phyloP scores from a whole-genome alignment of 805 yeast genomes.

The Candida chilensis region DNA sequence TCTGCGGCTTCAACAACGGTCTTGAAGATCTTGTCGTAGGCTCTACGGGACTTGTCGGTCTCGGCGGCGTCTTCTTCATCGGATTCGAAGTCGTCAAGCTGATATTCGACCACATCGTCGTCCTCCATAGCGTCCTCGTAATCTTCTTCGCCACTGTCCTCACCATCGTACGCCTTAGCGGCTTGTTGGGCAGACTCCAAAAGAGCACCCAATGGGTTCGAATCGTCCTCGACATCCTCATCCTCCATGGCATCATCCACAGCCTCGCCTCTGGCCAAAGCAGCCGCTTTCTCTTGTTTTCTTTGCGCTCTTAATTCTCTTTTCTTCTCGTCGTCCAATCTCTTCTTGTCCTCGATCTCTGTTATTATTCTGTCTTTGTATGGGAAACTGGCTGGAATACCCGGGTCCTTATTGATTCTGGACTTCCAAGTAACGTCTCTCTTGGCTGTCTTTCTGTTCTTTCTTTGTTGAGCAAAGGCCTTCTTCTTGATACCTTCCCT shows the following conservation, averaged over 20 bases:
- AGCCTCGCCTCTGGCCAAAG: conserved; percentile 24
- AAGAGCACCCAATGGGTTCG: conserved; percentile 68
- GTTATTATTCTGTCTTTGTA: conserved; percentile 76
- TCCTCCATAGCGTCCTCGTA: conserved; percentile 23
- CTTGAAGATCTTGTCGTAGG: conserved; percentile 90
- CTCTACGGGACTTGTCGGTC: conserved; percentile 72
- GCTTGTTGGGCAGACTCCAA: conserved; percentile 87
- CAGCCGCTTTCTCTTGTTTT: conserved; percentile 35
- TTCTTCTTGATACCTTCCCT: conserved; percentile 95
- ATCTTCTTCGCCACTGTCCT: conserved; percentile 13
- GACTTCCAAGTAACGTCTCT: conserved; percentile 94
- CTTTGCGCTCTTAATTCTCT: conserved; percentile 38
- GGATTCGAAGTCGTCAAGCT: conserved; percentile 31
- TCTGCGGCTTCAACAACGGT: conserved; percentile 89
- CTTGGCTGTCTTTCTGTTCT: conserved; percentile 74
- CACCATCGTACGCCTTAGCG: conserved; percentile 67
- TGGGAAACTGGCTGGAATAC: conserved; percentile 92
- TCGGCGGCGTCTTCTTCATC: conserved; percentile 35
- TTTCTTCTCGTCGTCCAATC: conserved; percentile 45
- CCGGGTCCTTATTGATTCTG: conserved; percentile 76
- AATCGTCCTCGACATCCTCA: conserved; percentile 30
- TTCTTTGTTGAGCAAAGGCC: conserved; percentile 85
- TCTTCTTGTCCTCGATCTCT: conserved; percentile 59
- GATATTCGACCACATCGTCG: conserved; percentile 33
- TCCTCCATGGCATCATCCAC: conserved; percentile 30